Evolutionary conservation across 495 filamentous ascomycete species (phyloP).

Genomic region (Annulohypoxylon maeteangense): DNA sequence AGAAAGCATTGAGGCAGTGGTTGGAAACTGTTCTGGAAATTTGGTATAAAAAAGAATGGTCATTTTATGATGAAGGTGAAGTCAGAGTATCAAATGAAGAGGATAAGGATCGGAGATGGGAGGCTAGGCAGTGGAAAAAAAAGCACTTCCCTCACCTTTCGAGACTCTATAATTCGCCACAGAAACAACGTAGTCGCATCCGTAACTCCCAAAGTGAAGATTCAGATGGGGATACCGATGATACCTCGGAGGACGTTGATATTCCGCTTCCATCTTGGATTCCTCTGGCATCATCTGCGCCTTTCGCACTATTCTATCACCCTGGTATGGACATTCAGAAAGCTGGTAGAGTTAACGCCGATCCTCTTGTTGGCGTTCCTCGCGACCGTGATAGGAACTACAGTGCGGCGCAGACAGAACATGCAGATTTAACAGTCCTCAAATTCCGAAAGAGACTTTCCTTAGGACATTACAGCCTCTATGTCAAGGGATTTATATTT

Average conservation of each 20-base stretch:
- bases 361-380: conserved; percentile 52
- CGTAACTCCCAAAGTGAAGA: too few species aligned
- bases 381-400: conserved; percentile 43
- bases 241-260: not conserved
- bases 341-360: conserved; percentile 50
- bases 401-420: conserved; percentile 41
- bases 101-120: not conserved
- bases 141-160: not conserved
- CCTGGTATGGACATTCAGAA: conserved; percentile 32
- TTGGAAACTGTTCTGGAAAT: not conserved
- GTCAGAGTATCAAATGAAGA: too few species aligned
- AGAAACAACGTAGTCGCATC: not conserved
- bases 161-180: not conserved
- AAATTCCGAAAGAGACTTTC: conserved; percentile 44
- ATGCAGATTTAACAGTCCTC: conserved; percentile 39
- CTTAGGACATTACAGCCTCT: conserved; percentile 48
- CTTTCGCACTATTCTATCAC: conserved; percentile 27
- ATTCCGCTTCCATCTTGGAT: conserved; percentile 31
- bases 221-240: too few species aligned
- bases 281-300: conserved; percentile 1
- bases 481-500: conserved; percentile 50
- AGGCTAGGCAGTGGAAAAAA: not conserved
- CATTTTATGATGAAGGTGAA: too few species aligned
- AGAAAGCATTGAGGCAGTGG: not conserved
- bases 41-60: too few species aligned